Base-by-base conservation (phyloP, 495 filamentous ascomycete genomes). In the Aeminium ludgeri region DNA sequence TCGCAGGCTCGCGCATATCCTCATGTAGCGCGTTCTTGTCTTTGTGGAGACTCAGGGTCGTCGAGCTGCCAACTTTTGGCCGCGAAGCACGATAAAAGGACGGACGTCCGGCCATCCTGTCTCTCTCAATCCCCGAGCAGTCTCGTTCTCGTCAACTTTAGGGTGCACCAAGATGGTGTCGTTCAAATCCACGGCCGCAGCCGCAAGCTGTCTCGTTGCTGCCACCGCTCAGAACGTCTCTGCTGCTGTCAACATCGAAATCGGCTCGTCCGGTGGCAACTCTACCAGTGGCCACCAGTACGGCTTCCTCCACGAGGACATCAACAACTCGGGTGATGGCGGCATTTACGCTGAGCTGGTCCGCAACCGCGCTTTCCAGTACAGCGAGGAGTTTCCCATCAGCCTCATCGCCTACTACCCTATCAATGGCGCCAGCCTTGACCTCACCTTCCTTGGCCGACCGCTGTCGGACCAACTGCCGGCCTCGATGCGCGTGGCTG, bases 301-400 rank as follows among this genome's bases (percentile, higher is more conserved):
- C 40, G 8, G 32, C 28, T 55, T 48, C 43, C 12, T 55, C 42
- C 13, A 43, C n/a, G 30, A 77, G 69, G 75, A 80, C 52, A 78
- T 78, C 59, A 73, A 78, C 55, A 74, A 80, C 53, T 80, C 73
- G 20, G 78, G 78, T 6, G 80, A 83, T 53, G 80, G 80, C 5
- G 80, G 80, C 15, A 70, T 83, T 30, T 82, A 84, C 45, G 79
- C 74, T 29, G 77, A 84, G 49, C 55, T 85, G 10, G 72, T 83
- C 18, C 62, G 61, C 15, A 84, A 84, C 56, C 70, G 78, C 32
- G 80, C 77, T 12, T 82, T 85, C 44, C 72, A 77, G 52, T 69
- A 69, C 42, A 30, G 16, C 12, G 18, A 27, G 7, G 23, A 25
- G 30, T 44, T 29, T 16, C 30, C 33, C 12, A 33, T 29, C 20